These are phyloP conservation scores for Quercus engelmannii DNA, from an alignment of 306 rosid species.

Conservation along the genomic window DNA sequence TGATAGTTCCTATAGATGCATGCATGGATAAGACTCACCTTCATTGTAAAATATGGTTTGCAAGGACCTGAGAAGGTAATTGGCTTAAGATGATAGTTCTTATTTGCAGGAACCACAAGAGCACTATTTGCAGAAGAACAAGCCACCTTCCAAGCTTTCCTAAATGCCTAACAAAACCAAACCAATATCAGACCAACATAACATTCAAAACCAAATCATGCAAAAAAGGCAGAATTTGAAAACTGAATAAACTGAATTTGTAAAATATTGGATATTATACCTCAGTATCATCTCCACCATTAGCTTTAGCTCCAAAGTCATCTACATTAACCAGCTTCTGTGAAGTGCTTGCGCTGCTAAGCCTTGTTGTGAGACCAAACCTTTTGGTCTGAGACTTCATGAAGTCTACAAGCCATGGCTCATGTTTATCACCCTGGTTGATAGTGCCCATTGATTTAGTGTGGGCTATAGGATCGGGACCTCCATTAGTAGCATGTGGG, in stretches of 20 bases:
- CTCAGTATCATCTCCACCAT: conserved; percentile 51
- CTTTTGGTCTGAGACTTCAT: conserved; percentile 11
- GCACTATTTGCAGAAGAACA: conserved; percentile 42
- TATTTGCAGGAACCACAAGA: conserved; percentile 48
- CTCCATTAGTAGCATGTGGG: not conserved
- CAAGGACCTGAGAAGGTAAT: conserved; percentile 76
- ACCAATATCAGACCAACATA: not conserved
- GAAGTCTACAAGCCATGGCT: not conserved
- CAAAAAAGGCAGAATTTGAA: not conserved
- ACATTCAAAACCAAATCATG: not conserved
- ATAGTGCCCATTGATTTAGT: not conserved
- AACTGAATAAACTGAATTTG: not conserved
- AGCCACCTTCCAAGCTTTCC: conserved; percentile 57
- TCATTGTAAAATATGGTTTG: conserved; percentile 35
- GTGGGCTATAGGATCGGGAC: not conserved
- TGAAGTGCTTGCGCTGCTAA: not conserved
- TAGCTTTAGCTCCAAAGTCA: conserved; percentile 54
- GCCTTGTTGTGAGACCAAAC: conserved; percentile 9
- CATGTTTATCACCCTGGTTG: not conserved
- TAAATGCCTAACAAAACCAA: conserved; percentile 47
- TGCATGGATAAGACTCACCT: conserved; percentile 34
- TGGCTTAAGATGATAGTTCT: conserved; percentile 53
- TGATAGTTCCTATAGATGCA: not conserved
- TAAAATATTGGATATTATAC: conserved; percentile 19
- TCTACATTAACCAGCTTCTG: conserved; percentile 37